These are phyloP conservation scores for Amylostereum chailletii DNA, from an alignment of 1,284 basidiomycete species.

Conservation along the genomic window DNA sequence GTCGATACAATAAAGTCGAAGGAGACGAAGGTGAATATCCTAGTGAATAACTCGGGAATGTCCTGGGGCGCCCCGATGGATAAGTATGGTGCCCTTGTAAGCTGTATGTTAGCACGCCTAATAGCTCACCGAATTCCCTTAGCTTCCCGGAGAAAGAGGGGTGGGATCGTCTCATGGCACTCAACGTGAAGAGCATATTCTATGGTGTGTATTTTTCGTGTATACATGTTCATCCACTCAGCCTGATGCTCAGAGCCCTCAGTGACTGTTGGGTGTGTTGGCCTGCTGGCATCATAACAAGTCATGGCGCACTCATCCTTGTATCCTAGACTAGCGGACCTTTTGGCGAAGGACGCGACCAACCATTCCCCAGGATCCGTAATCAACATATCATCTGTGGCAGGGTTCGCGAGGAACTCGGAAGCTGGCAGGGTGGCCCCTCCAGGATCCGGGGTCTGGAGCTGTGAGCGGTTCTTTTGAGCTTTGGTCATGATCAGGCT, in stretches of 20 bases:
- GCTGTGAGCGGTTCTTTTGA: conserved; percentile 44
- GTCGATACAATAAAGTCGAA: conserved; percentile 59
- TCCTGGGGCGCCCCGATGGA: conserved; percentile 74
- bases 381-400: conserved; percentile 76
- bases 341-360: conserved; percentile 60
- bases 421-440: conserved; percentile 43
- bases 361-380: conserved; percentile 65
- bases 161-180: conserved; percentile 75
- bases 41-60: conserved; percentile 76
- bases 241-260: conserved; percentile 2
- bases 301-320: conserved; percentile 13
- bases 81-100: conserved; percentile 22
- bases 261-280: conserved; percentile 63
- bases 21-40: conserved; percentile 66
- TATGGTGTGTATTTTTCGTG: conserved; percentile 43
- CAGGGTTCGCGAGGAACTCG: conserved; percentile 47
- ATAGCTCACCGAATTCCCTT: neutral
- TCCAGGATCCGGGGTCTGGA: conserved; percentile 67
- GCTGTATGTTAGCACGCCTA: neutral
- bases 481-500: too few relatives aligned
- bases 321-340: conserved; percentile 41
- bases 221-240: neutral
- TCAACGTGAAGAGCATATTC: conserved; percentile 78
- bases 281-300: neutral
- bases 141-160: conserved; percentile 70